These are phyloP conservation scores for Phellopilus nigrolimitatus DNA, from an alignment of 1,284 basidiomycete species.

Conservation along the genomic window DNA sequence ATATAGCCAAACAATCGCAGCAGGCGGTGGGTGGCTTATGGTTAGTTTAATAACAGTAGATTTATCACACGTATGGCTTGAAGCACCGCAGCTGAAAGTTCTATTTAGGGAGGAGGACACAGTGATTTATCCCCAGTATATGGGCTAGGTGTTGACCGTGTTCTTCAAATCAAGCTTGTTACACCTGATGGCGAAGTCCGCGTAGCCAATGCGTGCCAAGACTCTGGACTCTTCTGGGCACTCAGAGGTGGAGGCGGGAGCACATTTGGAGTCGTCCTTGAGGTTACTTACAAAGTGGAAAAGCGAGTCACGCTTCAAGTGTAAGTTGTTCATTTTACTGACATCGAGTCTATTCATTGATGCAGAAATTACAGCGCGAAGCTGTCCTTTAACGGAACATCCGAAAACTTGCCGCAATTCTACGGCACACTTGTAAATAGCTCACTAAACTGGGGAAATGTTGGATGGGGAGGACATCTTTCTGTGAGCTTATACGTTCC, in stretches of 20 bases:
- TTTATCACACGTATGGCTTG: no score
- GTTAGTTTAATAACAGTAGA: constrained; percentile 21
- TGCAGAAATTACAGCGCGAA: not conserved
- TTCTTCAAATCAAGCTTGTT: constrained; percentile 23
- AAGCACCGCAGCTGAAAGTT: no score
- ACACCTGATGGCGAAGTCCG: constrained; percentile 22
- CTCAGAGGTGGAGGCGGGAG: constrained; percentile 23
- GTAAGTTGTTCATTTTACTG: not conserved
- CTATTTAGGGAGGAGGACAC: constrained; percentile 26
- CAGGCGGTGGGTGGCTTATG: constrained; percentile 30
- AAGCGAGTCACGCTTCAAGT: constrained; percentile 8
- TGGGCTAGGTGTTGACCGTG: constrained; percentile 27
- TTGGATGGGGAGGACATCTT: constrained; percentile 24
- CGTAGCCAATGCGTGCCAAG: constrained; percentile 22
- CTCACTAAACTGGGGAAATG: constrained; percentile 20
- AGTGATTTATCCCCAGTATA: constrained; percentile 23
- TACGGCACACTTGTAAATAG: constrained; percentile 19
- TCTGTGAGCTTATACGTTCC: not conserved
- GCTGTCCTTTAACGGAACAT: constrained; percentile 3
- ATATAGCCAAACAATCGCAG: constrained; percentile 30
- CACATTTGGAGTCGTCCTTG: constrained; percentile 24
- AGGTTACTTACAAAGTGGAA: constrained; percentile 9
- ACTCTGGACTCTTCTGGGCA: constrained; percentile 23
- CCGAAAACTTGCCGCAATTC: constrained; percentile 2
- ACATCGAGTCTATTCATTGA: not conserved